A percentile compares a stretch with the other conserved stretches of the same genome.
phyloP scores from a whole-genome alignment of 176 grass and related monocot genomes.

The Eleusine coracana region DNA sequence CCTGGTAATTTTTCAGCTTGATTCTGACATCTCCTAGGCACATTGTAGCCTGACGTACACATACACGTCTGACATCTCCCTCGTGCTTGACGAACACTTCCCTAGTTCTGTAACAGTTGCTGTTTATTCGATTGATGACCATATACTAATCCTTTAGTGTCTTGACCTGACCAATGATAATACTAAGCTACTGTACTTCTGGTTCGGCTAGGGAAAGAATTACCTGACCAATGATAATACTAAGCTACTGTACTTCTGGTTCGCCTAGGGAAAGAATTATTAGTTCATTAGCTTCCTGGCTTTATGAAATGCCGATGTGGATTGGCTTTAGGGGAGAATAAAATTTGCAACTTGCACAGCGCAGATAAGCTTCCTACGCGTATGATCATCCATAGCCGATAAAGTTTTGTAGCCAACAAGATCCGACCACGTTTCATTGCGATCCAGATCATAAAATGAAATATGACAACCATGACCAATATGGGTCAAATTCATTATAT shows the following conservation, averaged over 20 bases:
- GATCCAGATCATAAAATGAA: neutral
- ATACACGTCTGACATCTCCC: neutral
- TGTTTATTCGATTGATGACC: neutral
- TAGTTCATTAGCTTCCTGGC: neutral
- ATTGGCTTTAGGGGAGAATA: neutral
- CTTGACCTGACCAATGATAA: neutral
- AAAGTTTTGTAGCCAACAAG: neutral
- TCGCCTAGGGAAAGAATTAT: neutral
- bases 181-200: too few relatives aligned
- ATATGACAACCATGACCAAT: conserved; percentile 10
- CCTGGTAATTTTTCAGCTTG: neutral
- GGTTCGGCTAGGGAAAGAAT: neutral
- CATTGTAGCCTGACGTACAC: neutral
- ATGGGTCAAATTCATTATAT: neutral
- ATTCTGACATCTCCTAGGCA: neutral
- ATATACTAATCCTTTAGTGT: neutral
- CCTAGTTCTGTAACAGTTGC: neutral
- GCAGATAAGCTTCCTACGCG: conserved; percentile 8
- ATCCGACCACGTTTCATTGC: neutral
- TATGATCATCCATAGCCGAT: conserved; percentile 5
- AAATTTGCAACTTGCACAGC: neutral
- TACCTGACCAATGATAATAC: neutral
- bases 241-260: too few relatives aligned
- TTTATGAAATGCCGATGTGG: neutral
- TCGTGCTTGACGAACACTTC: conserved; percentile 19